These are phyloP conservation scores for Penicillium diatomitis DNA, from an alignment of 495 filamentous ascomycete genomes.

Conservation along the genomic window DNA sequence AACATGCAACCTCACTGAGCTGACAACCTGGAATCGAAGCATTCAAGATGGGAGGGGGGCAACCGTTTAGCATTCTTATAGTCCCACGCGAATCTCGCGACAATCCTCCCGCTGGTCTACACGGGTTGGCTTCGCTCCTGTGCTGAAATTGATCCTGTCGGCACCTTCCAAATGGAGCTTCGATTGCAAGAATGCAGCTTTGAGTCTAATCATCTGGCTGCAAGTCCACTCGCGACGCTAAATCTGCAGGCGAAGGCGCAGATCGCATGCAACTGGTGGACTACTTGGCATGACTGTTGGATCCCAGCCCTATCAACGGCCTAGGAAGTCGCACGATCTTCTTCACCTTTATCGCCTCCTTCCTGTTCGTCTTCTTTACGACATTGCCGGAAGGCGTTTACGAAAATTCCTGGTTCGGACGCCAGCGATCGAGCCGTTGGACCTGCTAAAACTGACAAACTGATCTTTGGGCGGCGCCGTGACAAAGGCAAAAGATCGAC, in stretches of 20 bases:
- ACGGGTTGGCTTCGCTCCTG: neutral
- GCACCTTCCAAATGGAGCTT: neutral
- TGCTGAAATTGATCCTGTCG: neutral
- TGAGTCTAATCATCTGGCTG: neutral
- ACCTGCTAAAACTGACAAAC: too few species aligned
- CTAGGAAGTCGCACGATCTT: constrained; percentile 1
- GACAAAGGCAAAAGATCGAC: too few species aligned
- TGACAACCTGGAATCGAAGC: too few species aligned
- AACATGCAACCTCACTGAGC: too few species aligned
- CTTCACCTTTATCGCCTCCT: neutral
- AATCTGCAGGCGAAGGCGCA: constrained; percentile 2
- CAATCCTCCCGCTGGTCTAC: neutral
- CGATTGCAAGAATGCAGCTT: neutral
- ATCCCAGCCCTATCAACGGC: constrained; percentile 1
- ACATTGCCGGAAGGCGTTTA: too few species aligned
- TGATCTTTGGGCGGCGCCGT: too few species aligned
- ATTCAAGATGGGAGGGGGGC: too few species aligned
- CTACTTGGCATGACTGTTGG: neutral
- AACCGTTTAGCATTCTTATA: neutral
- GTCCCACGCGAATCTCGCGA: neutral
- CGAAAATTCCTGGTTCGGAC: too few species aligned
- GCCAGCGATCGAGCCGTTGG: too few species aligned
- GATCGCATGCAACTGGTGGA: constrained; percentile 3
- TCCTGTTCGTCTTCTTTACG: neutral
- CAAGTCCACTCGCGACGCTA: constrained; percentile 7